Percentiles rank a stretch among this genome's conserved stretches.
These are phyloP conservation scores for Saccharomyces jurei DNA, from an alignment of 805 yeast species.

Conservation along the genomic window DNA sequence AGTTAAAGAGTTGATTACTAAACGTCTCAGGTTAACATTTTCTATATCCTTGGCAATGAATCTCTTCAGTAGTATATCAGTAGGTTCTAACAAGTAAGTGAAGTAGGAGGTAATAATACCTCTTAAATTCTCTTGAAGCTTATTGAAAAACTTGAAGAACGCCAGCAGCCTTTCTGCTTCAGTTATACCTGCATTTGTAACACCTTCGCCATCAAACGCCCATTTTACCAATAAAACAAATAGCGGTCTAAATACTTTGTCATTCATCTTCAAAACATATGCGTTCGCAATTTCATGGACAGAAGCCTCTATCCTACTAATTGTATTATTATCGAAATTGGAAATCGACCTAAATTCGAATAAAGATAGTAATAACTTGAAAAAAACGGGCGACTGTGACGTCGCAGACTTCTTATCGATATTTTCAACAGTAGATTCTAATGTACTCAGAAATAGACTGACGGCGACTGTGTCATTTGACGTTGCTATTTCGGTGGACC, in stretches of 20 bases:
- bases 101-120: conserved; percentile 83
- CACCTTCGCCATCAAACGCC: conserved; percentile 84
- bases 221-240: conserved; percentile 82
- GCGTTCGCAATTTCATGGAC: conserved; percentile 65
- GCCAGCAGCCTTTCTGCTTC: conserved; percentile 56
- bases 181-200: conserved; percentile 36
- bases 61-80: conserved; percentile 45
- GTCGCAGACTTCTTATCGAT: conserved; percentile 71
- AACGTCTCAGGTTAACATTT: conserved; percentile 57
- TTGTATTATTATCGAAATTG: conserved; percentile 59
- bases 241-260: conserved; percentile 85
- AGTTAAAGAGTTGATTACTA: conserved; percentile 62
- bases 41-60: conserved; percentile 38
- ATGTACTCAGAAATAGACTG: conserved; percentile 59
- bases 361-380: conserved; percentile 58
- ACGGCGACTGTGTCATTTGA: conserved; percentile 41
- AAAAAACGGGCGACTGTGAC: conserved; percentile 57
- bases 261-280: conserved; percentile 85
- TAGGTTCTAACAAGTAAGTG: conserved; percentile 77
- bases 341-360: conserved; percentile 61
- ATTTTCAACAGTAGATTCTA: conserved; percentile 57
- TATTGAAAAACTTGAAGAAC: conserved; percentile 79
- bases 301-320: conserved; percentile 72
- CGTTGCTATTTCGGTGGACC: conserved; percentile 40
- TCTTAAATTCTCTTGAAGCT: conserved; percentile 73